These are phyloP conservation scores for Saprolegnia parasitica DNA, from an alignment of 352 stramenopile species.

Conservation along the genomic window DNA sequence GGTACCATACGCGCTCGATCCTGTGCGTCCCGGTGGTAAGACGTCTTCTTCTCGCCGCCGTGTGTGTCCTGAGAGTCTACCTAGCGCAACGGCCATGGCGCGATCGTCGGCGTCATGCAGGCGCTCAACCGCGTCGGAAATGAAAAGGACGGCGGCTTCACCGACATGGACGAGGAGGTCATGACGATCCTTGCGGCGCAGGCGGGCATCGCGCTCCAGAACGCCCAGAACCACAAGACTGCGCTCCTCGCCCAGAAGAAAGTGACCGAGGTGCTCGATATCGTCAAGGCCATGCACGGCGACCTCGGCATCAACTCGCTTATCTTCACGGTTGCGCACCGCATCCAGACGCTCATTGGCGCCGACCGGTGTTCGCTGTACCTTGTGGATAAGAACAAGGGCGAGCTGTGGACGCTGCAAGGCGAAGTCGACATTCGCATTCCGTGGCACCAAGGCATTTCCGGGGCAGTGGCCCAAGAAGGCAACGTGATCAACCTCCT, in stretches of 20 bases:
- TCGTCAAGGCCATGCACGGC: conserved; percentile 87
- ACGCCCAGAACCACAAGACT: conserved; percentile 66
- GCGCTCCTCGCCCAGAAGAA: conserved; percentile 31
- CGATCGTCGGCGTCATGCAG: conserved; percentile 86
- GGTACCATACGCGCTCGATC: conserved; percentile 89
- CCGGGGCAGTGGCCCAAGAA: conserved; percentile 59
- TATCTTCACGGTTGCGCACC: conserved; percentile 89
- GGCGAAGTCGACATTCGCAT: conserved; percentile 86
- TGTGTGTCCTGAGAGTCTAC: background rate
- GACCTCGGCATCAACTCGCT: conserved; percentile 87
- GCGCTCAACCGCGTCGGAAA: conserved; percentile 83
- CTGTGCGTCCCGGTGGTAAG: conserved; percentile 84
- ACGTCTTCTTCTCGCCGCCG: background rate
- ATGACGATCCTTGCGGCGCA: conserved; percentile 79
- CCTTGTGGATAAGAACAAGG: conserved; percentile 85
- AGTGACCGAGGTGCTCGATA: conserved; percentile 79
- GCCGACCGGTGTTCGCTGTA: conserved; percentile 91
- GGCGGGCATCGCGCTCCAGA: conserved; percentile 81
- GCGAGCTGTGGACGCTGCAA: conserved; percentile 88
- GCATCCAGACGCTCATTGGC: conserved; percentile 81
- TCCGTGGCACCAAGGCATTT: conserved; percentile 80
- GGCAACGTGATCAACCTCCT: conserved; percentile 76
- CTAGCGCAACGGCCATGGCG: conserved; percentile 56
- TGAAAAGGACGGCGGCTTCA: conserved; percentile 66
- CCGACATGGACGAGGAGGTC: conserved; percentile 84